These are phyloP conservation scores for slime mould (Dictyostelium discoideum) DNA, from an alignment of 78 protist species.

Conservation along the genomic window DNA sequence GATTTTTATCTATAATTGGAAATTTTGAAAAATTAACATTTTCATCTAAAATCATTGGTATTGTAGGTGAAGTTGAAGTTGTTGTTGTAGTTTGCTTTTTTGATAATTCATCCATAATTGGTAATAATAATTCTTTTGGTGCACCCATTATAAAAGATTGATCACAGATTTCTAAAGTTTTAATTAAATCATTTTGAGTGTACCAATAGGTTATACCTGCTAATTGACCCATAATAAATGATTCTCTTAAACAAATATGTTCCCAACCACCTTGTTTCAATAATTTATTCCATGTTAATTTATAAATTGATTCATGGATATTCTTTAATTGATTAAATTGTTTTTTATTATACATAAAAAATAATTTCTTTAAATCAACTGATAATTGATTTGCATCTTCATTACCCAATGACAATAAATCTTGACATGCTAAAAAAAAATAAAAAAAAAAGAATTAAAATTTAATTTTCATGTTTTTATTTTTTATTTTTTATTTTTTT, in stretches of 20 bases:
- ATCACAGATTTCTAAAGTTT: conserved; percentile 9
- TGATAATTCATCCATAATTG: conserved; percentile 7
- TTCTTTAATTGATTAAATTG: conserved; percentile 19
- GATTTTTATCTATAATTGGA: conserved; percentile 6
- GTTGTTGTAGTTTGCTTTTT: background rate
- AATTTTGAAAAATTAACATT: background rate
- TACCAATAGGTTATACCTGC: conserved; percentile 14
- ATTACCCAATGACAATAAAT: background rate
- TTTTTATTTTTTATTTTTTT: no score
- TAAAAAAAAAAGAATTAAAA: background rate
- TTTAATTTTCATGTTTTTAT: background rate
- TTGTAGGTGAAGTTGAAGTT: background rate
- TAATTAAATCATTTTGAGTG: background rate
- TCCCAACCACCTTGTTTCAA: background rate
- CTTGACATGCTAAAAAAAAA: conserved; percentile 10
- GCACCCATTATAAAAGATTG: conserved; percentile 26
- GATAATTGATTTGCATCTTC: background rate
- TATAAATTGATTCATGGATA: conserved; percentile 25
- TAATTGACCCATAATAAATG: conserved; percentile 24
- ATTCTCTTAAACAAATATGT: conserved; percentile 20
- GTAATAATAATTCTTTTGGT: conserved; percentile 19
- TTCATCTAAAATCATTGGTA: conserved; percentile 18
- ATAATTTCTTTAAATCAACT: conserved; percentile 25
- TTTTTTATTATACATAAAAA: conserved; percentile 20
- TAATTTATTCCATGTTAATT: conserved; percentile 1